Evolutionary conservation across 148 eudicot genomes (phyloP).

Genomic region (Linanthus parryae): DNA sequence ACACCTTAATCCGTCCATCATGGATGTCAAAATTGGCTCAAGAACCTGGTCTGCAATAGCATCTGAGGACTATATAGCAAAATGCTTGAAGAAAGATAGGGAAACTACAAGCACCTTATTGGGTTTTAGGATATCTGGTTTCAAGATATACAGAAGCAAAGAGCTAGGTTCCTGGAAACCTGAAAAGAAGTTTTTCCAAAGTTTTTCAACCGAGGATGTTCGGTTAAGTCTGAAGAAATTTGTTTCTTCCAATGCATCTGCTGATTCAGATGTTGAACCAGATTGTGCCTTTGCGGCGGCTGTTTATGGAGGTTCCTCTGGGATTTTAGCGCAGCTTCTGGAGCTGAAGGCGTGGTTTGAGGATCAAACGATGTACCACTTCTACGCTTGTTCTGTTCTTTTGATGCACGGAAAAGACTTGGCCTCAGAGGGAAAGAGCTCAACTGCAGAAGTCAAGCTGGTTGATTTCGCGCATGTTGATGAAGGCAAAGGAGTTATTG

Average conservation of each 20-base stretch:
- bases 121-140: slow-evolving; percentile 81
- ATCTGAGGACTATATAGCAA: slow-evolving; percentile 59
- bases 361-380: slow-evolving; percentile 74
- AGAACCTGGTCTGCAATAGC: slow-evolving; percentile 78
- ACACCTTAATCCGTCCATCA: slow-evolving; percentile 52
- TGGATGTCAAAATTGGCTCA: slow-evolving; percentile 86
- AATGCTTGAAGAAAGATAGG: slow-evolving; percentile 64
- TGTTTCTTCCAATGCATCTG: slow-evolving; percentile 46
- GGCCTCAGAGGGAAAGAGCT: slow-evolving; percentile 22
- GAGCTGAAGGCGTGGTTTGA: slow-evolving; percentile 96
- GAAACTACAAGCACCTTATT: slow-evolving; percentile 39
- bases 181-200: slow-evolving; percentile 19
- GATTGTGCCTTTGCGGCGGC: slow-evolving; percentile 38
- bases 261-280: slow-evolving; percentile 20
- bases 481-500: slow-evolving; percentile 69
- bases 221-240: slow-evolving; percentile 52
- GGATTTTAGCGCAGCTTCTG: slow-evolving; percentile 65
- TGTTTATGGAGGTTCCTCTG: slow-evolving; percentile 65
- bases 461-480: slow-evolving; percentile 89
- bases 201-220: slow-evolving; percentile 48
- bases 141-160: slow-evolving; percentile 34
- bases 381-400: slow-evolving; percentile 64
- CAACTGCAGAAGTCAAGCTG: slow-evolving; percentile 58
- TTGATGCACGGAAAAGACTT: slow-evolving; percentile 52
- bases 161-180: slow-evolving; percentile 79